These are phyloP conservation scores for Mycothermus thermophilus DNA, from an alignment of 495 filamentous ascomycete genomes.

Conservation along the genomic window DNA sequence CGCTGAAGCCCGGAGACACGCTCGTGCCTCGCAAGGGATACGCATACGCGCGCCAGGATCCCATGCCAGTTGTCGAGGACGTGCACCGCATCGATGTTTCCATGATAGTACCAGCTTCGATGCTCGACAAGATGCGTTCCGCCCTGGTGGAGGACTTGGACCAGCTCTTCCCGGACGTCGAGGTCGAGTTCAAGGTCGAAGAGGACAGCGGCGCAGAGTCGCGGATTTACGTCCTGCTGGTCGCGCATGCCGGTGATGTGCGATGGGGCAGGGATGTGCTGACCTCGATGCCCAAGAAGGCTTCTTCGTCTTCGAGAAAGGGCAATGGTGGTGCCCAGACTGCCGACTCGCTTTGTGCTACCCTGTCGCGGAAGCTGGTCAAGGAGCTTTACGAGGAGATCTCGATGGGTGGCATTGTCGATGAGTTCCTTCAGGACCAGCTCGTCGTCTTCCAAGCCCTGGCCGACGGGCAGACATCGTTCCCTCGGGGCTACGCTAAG, in stretches of 20 bases:
- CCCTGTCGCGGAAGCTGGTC: conserved; percentile 39
- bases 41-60: background rate
- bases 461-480: conserved; percentile 38
- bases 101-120: conserved; percentile 34
- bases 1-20: conserved; percentile 29
- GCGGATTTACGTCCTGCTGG: conserved; percentile 57
- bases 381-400: conserved; percentile 46
- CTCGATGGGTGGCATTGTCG: conserved; percentile 41
- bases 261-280: conserved; percentile 56
- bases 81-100: conserved; percentile 48
- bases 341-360: conserved; percentile 16
- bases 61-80: conserved; percentile 5
- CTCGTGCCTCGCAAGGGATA: conserved; percentile 20
- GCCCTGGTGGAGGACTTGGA: conserved; percentile 24
- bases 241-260: conserved; percentile 50
- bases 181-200: conserved; percentile 32
- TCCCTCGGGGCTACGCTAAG: conserved; percentile 14
- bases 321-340: conserved; percentile 4
- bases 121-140: conserved; percentile 29
- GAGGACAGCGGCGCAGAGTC: conserved; percentile 49
- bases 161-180: conserved; percentile 30
- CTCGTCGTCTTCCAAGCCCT: conserved; percentile 70
- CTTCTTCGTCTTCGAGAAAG: conserved; percentile 3
- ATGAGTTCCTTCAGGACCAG: conserved; percentile 66
- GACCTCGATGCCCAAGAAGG: conserved; percentile 34